These are phyloP conservation scores for Neurospora sp. DNA, from an alignment of 495 filamentous ascomycete species.

Conservation along the genomic window DNA sequence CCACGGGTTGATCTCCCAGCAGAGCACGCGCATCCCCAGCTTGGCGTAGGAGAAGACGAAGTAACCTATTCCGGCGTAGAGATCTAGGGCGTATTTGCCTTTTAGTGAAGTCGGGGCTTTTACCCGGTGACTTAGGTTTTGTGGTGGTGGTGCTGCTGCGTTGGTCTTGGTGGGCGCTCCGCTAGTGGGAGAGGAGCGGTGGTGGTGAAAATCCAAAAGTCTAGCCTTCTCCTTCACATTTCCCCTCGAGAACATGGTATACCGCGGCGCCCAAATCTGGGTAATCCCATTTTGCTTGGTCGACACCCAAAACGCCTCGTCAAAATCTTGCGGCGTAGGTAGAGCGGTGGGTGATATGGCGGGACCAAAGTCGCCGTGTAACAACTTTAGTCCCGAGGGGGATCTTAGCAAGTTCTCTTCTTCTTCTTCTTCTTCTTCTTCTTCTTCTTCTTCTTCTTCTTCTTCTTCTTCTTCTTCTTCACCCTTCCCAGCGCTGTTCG, in stretches of 20 bases:
- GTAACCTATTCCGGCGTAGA: slow-evolving; percentile 90
- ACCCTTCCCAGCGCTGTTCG: background rate
- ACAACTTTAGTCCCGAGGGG: slow-evolving; percentile 48
- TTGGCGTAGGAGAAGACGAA: slow-evolving; percentile 73
- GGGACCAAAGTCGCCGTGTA: slow-evolving; percentile 61
- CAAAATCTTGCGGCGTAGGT: slow-evolving; percentile 37
- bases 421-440: background rate
- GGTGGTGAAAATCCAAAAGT: slow-evolving; percentile 42
- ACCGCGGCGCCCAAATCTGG: slow-evolving; percentile 79
- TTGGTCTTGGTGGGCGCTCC: background rate
- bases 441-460: background rate
- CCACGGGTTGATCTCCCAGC: slow-evolving; percentile 88
- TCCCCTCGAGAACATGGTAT: slow-evolving; percentile 87
- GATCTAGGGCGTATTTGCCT: slow-evolving; percentile 52
- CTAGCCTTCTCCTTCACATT: slow-evolving; percentile 84
- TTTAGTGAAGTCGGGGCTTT: background rate
- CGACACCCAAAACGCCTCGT: slow-evolving; percentile 61
- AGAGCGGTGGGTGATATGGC: background rate
- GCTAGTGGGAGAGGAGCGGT: background rate
- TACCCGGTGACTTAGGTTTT: background rate
- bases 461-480: slow-evolving; percentile 15
- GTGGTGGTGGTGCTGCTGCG: background rate
- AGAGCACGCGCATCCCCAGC: slow-evolving; percentile 64
- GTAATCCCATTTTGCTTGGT: slow-evolving; percentile 65
- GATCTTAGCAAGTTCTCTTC: slow-evolving; percentile 56